Evolutionary conservation across 805 yeast genomes (phyloP), one percentile per base, ranked within the genome.

Genomic region (Metschnikowia baotianmanensis): DNA sequence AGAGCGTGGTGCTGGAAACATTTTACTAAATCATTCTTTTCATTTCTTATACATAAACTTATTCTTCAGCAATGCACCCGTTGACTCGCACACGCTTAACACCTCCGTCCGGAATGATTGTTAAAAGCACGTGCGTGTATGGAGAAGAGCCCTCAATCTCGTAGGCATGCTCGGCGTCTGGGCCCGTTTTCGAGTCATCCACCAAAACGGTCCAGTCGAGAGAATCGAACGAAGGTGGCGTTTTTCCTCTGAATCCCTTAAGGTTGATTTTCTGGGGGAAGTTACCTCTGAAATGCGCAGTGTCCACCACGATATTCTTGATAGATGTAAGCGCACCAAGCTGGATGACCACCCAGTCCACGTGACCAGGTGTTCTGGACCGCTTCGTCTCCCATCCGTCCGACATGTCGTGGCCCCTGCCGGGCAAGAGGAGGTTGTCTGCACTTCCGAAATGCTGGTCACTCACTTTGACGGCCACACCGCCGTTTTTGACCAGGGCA

Each of bases 311-410:
- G 27, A 90, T 64, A 43, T 76, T 69, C 19, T 73, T 66, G 39
- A 88, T 71, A 12, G 71, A 71, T 3, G 87, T 71, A 31, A 60
- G 56, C 24, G 82, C 78, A 15, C 96, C 97, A 38, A 91, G 74
- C 52, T 83, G 78, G 43, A 91, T 76, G 38, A 87, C 77, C 2
- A 80, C 96, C 96, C 96, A 91, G 69, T 91, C 99, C 27, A 77
- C 80, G 61, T 91, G 98, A 31, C 86, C 89, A 4, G 81, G 77
- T 10, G 68, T 71, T 60, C 98, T 77, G 2, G 96, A 88, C 61
- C 99, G 79, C 54, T 78, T 79, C 18, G 99, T 91, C 62, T 91
- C 99, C 99, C 99, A 91, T 11, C 99, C 99, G 58, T 93, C 98
- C 36, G 93, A 80, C 98, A 91, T 91, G 63, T 91, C 96, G 54